These are phyloP conservation scores for Diaporthe ilicicola DNA, from an alignment of 2,329 filamentous ascomycete genomes.

Conservation along the genomic window DNA sequence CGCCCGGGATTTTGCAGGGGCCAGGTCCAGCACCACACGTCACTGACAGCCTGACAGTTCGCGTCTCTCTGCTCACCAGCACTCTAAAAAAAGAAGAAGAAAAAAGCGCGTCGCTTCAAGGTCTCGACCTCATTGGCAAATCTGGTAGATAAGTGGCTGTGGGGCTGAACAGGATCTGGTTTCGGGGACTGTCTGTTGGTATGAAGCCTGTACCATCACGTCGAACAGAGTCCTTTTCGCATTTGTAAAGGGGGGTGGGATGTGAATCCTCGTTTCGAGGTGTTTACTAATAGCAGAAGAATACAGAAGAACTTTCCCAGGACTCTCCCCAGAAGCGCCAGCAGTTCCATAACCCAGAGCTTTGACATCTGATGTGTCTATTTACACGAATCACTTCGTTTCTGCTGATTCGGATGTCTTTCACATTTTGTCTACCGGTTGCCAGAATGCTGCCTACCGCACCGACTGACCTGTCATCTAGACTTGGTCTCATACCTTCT, in stretches of 20 bases:
- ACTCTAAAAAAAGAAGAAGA: constrained; percentile 15
- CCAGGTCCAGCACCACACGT: constrained; percentile 26
- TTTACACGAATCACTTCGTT: constrained; percentile 7
- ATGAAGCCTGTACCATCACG: not conserved
- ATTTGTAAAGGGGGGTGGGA: not conserved
- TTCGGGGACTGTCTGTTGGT: not conserved
- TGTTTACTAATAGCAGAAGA: constrained; percentile 17
- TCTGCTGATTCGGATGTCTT: not conserved
- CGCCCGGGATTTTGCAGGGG: constrained; percentile 28
- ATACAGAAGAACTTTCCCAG: not conserved
- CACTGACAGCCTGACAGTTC: constrained; percentile 25
- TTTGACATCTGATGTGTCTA: constrained; percentile 6
- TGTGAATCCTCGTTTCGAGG: not conserved
- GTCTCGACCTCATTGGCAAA: not conserved
- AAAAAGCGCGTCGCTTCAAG: constrained; percentile 17
- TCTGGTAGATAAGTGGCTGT: not conserved
- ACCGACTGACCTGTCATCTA: constrained; percentile 1
- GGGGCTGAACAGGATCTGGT: not conserved
- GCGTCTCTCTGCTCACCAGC: constrained; percentile 29
- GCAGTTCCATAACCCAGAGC: not conserved
- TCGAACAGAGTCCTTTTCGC: not conserved
- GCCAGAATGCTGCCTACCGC: not conserved
- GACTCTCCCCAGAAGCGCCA: not conserved
- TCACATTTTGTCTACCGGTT: constrained; percentile 25
- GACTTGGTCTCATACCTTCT: constrained; percentile 49